These are phyloP conservation scores for Tardiomyces depauwii DNA, from an alignment of 1,139 yeast species.

Conservation along the genomic window DNA sequence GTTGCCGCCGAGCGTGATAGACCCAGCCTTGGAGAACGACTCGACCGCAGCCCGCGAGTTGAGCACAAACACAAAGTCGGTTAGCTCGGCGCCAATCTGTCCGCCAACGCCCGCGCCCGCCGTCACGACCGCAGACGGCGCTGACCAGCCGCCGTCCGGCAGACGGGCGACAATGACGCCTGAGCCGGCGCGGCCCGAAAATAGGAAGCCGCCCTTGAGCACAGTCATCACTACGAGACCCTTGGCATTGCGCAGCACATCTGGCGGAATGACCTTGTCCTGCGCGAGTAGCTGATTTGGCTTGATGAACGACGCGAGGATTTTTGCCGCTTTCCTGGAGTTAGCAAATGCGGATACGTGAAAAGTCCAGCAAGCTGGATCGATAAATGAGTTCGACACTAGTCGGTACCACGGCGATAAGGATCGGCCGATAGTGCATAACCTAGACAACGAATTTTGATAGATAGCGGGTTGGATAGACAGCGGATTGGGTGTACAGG, in stretches of 20 bases:
- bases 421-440: no score
- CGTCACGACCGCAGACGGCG: conserved; percentile 90
- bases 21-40: conserved; percentile 88
- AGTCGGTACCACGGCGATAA: no score
- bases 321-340: conserved; percentile 83
- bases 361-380: no score
- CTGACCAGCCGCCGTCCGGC: conserved; percentile 95
- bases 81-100: conserved; percentile 89
- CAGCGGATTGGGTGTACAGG: neutral
- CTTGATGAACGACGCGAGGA: conserved; percentile 78
- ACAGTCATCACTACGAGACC: conserved; percentile 90
- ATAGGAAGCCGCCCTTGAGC: conserved; percentile 88
- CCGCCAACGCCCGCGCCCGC: conserved; percentile 99
- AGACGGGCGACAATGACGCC: conserved; percentile 91
- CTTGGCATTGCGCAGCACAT: conserved; percentile 76
- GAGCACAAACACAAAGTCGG: conserved; percentile 90
- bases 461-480: conserved; percentile 1
- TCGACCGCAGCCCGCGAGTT: conserved; percentile 84
- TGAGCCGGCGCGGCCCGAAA: conserved; percentile 95
- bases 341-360: neutral
- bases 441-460: no score
- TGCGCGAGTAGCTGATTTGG: conserved; percentile 94
- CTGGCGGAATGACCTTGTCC: conserved; percentile 81
- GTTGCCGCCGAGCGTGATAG: conserved; percentile 91
- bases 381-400: no score